Base-by-base conservation (phyloP, 2,329 filamentous ascomycete genomes). In the Aurifilum marmelostoma region DNA sequence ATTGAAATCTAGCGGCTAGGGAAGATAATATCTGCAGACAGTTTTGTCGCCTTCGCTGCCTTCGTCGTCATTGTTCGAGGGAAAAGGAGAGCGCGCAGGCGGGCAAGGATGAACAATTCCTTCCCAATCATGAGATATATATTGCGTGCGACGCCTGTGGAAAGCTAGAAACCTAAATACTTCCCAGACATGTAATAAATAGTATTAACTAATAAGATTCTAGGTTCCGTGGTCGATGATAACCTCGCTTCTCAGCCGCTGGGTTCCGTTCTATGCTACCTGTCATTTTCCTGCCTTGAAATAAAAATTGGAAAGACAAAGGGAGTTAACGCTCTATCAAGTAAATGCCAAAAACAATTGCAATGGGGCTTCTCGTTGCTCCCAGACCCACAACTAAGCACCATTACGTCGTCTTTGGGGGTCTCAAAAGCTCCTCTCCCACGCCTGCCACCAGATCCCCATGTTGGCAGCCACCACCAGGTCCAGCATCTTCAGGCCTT, bases 401-500 rank as follows among this genome's bases (percentile, higher is more conserved):
- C 34, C 34, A 8, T 62, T n/a, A 60, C 29, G 11, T 39, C 59
- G 37, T 14, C 37, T 34, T 34, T 61, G 2, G 16, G 24, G 4
- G 12, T 2, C 24, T 32, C 34, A 77, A 41, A 78, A 81, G 76
- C 80, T 84, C 75, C 82, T 84, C 74, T 93, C 91, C 87, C 94
- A 97, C 4, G 92, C 89, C 74, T 90, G 89, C 94, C 95, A 98
- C 93, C 94, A 99, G 21, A 98, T 83, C 1, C 92, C 93, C 80
- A 99, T 88, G 76, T 97, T 97, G 14, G 94, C 92, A 4, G 95
- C 93, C 27, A 99, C 93, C 0, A 97, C 84, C 69, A 99, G 79
- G 83, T 99, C 96, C 75, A 98, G 80, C 95, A 99, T 98, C 83
- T 97, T 97, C 73, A 97, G 81, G 0, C 96, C 96, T 75, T 97